Evolutionary conservation across 192 early-diverging fungal genomes (phyloP), one percentile per base, ranked within the genome.

Genomic region (Coemansia sp.): DNA sequence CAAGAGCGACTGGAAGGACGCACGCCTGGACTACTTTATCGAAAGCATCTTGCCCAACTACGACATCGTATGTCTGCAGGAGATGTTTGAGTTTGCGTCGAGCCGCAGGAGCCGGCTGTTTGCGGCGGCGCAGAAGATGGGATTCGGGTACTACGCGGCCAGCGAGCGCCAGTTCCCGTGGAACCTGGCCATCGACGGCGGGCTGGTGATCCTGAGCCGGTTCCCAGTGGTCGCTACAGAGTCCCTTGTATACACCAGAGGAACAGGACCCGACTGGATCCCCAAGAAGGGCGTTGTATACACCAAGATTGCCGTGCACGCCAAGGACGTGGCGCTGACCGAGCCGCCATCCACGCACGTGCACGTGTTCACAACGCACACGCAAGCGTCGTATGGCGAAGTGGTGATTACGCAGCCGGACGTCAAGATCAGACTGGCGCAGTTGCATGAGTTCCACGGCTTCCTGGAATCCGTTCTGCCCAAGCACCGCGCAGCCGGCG

Each of bases 331-430:
- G 25, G 23, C 20, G 11, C 49, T 52, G 49, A 29, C 59, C 5
- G 36, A 64, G 34, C 20, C 32, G 6, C 69, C 63, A 33, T 45
- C 59, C 2, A 72, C 67, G 6, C 70, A 82, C 59, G 61, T 90
- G 36, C 89, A 93, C 67, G 36, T 93, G 25, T 92, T 92, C 71
- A 93, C 86, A 9, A 95, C 93, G 15, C 92, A 95, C 63, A 87
- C 92, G 15, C 93, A 95, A 76, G 91, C 91, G 20, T 90, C 90
- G 7, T 89, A 89, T 59, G 82, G 80, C 23, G 65, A 71, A 4
- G 83, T 81, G 11, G 79, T 85, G 11, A 67, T 87, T n/a, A 85
- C 76, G 6, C 84, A 83, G 55, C 81, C 75, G 19, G 87, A 85
- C 50, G 86, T 84, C 15, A 66, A 78, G 34, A 60, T 68, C 29